Percentiles rank a stretch among this genome's conserved stretches.
Conservation (phyloP, 1,139 yeast species). For the Sporopachydermia cereana region DNA sequence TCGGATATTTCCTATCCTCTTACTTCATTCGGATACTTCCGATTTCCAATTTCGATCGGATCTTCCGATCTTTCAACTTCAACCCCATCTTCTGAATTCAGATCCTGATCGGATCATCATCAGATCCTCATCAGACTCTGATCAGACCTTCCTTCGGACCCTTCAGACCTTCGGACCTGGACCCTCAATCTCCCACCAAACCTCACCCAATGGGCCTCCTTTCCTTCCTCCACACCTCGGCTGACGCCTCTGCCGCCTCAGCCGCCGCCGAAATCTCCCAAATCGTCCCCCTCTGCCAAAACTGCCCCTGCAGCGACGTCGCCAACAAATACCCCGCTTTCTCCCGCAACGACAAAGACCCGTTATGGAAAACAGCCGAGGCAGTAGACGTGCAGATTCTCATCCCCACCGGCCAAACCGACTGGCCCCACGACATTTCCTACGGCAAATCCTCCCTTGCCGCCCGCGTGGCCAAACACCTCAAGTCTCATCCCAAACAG, state of each 20-base stretch:
- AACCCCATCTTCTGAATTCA: too few relatives aligned
- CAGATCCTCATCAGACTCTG: too few relatives aligned
- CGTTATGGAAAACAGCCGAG: constrained; percentile 61
- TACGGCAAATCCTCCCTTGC: constrained; percentile 43
- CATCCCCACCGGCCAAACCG: constrained; percentile 72
- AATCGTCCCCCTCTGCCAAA: background rate
- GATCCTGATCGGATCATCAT: too few relatives aligned
- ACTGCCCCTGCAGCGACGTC: background rate
- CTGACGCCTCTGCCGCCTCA: background rate
- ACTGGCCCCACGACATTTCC: constrained; percentile 75
- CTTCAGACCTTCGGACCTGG: too few relatives aligned
- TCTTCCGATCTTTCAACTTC: too few relatives aligned
- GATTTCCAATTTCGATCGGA: too few relatives aligned
- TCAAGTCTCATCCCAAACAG: background rate
- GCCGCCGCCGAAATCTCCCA: background rate
- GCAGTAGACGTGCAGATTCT: constrained; percentile 61
- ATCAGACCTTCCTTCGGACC: too few relatives aligned
- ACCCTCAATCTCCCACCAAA: too few relatives aligned
- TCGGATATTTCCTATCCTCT: too few relatives aligned
- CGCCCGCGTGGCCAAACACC: constrained; percentile 5
- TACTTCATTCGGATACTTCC: too few relatives aligned
- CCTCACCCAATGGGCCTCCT: constrained; percentile 1
- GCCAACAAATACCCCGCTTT: constrained; percentile 25
- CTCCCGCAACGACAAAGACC: constrained; percentile 37
- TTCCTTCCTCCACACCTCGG: background rate